Evolutionary conservation across 2,329 filamentous ascomycete genomes (phyloP), one percentile per base, ranked within the genome.

Genomic region (Fusarium hainanense): DNA sequence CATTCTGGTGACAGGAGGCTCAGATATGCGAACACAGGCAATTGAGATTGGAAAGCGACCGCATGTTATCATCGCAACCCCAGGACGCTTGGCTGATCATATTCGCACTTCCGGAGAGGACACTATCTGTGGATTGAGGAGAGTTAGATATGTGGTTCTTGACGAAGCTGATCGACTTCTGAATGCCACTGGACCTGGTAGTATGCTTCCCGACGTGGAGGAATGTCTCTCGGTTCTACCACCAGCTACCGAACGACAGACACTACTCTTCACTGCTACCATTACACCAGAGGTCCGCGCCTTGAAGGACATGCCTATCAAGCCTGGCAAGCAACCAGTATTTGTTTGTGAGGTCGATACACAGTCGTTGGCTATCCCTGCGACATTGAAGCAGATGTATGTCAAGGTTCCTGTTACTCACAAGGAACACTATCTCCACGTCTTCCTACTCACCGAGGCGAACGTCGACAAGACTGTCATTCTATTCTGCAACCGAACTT

Each of bases 161-260:
- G 96, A 99, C 77, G 96, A 99, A 84, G 96, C 96, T 6, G 96
- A 99, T 82, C 89, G 96, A 46, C 85, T 99, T 40, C 88, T 99
- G 46, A 88, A 91, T 41, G 87, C 90, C 34, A 88, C 89, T 51
- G 89, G 88, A 1, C 86, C 88, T 20, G 95, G 94, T 27, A 94
- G 91, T 80, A 98, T 98, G 94, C 85, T 98, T n/a, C 92, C 93
- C 7, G 96, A 98, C 75, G 89, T 99, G 3, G 93, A 97, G 77
- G 93, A 93, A 66, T 98, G 94, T 76, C 85, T 99, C 6, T 90
- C 89, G 4, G 90, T 91, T 3, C 86, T 99, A 1, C 96, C 96
- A 1, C 89, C 92, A 1, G 88, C 93, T 7, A 82, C 87, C 2
- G 85, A 93, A 76, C 88, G 96, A n/a, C 94, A 99, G 79, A 99